Conservation (phyloP, 73 alveolate genomes). For the Paramecium primaurelia region DNA sequence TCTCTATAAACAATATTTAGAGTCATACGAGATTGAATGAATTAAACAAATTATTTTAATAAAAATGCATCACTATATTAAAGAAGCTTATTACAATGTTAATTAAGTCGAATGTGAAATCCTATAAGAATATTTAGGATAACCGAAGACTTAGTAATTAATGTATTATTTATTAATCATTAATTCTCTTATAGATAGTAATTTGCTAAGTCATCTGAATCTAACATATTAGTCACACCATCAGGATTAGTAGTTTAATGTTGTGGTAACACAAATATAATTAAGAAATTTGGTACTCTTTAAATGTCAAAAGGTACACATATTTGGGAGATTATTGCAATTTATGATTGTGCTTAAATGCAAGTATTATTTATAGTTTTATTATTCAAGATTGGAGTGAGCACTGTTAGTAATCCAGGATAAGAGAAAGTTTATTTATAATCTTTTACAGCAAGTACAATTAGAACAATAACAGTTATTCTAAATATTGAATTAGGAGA, state of each 20-base stretch:
- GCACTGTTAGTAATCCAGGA: background rate
- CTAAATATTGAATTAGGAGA: background rate
- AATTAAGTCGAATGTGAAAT: background rate
- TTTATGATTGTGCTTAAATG: background rate
- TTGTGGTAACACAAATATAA: background rate
- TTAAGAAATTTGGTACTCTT: background rate
- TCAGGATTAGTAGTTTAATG: background rate
- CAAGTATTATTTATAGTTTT: background rate
- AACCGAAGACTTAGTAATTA: background rate
- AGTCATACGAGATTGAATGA: background rate
- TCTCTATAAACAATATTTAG: background rate
- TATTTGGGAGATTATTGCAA: constrained; percentile 42
- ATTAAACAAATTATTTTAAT: background rate
- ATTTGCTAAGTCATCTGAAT: background rate
- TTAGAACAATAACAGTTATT: background rate
- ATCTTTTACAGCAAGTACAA: background rate
- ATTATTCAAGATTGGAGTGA: background rate
- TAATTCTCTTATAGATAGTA: background rate
- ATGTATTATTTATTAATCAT: background rate
- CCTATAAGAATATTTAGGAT: background rate
- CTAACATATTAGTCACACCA: background rate
- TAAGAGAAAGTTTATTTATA: background rate
- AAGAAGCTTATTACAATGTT: background rate
- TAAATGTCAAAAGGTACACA: background rate
- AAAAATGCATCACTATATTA: background rate